Percentiles rank a stretch among this genome's conserved stretches.
phyloP scores from a whole-genome alignment of 177 flowering plant species.

The Vitis hybrid region DNA sequence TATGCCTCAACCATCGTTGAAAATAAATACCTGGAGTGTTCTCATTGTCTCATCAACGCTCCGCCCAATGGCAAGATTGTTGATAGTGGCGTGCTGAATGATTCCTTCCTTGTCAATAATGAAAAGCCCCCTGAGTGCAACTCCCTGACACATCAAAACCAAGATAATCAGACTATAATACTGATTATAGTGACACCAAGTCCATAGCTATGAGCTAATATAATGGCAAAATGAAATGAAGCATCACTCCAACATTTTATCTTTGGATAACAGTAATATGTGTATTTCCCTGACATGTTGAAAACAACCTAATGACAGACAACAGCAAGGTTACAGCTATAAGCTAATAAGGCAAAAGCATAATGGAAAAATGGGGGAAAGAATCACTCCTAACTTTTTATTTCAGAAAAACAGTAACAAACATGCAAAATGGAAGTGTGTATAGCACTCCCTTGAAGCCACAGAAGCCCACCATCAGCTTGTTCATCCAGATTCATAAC shows the following conservation, averaged over 20 bases:
- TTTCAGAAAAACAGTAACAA: no score
- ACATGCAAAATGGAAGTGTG: no score
- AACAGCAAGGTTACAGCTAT: no score
- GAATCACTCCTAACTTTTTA: no score
- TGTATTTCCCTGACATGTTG: no score
- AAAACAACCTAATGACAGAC: no score
- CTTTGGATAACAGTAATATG: no score
- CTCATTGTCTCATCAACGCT: conserved; percentile 97
- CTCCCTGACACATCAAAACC: conserved; percentile 53
- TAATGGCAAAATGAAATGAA: background rate
- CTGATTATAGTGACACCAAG: background rate
- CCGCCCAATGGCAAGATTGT: conserved; percentile 95
- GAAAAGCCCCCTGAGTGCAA: conserved; percentile 94
- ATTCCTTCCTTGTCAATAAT: conserved; percentile 98
- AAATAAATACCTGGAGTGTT: conserved; percentile 80
- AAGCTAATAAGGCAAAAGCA: no score
- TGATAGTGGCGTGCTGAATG: conserved; percentile 97
- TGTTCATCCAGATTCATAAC: no score
- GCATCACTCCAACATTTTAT: background rate
- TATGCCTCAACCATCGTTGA: background rate
- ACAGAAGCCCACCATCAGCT: no score
- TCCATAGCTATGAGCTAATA: background rate
- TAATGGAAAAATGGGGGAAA: no score
- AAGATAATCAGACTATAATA: background rate
- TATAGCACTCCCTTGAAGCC: no score